These are phyloP conservation scores for Ogataea trehaloabstinens DNA, from an alignment of 805 yeast genomes.

Conservation along the genomic window DNA sequence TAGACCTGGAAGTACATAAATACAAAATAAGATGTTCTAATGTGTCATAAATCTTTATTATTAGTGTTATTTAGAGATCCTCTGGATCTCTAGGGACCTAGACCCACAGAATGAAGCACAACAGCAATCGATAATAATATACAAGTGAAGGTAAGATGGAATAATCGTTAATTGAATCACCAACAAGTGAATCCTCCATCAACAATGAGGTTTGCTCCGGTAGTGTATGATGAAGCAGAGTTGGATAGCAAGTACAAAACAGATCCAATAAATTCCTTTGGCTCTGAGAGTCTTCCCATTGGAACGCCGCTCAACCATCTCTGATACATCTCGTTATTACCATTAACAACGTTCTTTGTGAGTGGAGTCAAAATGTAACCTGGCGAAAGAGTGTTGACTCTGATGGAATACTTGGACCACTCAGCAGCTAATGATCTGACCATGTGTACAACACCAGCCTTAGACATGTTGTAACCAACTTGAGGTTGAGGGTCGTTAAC, in stretches of 20 bases:
- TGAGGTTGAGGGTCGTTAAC: slow-evolving; percentile 81
- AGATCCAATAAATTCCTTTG: slow-evolving; percentile 78
- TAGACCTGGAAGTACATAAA: slow-evolving; percentile 15
- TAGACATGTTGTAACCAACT: slow-evolving; percentile 78
- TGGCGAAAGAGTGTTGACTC: slow-evolving; percentile 77
- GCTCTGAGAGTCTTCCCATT: slow-evolving; percentile 81
- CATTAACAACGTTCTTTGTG: slow-evolving; percentile 67
- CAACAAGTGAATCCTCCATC: slow-evolving; percentile 89
- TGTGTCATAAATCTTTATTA: not conserved
- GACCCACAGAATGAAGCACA: too few species aligned
- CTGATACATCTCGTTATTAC: slow-evolving; percentile 57
- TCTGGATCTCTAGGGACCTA: not conserved
- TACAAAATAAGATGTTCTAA: not conserved
- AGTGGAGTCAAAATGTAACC: slow-evolving; percentile 80
- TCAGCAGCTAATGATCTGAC: slow-evolving; percentile 74
- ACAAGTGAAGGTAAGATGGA: too few species aligned
- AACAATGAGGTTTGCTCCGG: slow-evolving; percentile 79
- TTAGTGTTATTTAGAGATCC: not conserved
- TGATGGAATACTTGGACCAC: slow-evolving; percentile 74
- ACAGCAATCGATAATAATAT: too few species aligned
- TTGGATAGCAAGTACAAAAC: slow-evolving; percentile 70
- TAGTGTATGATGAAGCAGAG: slow-evolving; percentile 72
- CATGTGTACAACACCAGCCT: slow-evolving; percentile 83
- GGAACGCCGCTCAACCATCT: slow-evolving; percentile 74
- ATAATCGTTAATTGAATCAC: too few species aligned